phyloP scores from a whole-genome alignment of 1,284 basidiomycete genomes.

The Exobasidium cylindrosporum region DNA sequence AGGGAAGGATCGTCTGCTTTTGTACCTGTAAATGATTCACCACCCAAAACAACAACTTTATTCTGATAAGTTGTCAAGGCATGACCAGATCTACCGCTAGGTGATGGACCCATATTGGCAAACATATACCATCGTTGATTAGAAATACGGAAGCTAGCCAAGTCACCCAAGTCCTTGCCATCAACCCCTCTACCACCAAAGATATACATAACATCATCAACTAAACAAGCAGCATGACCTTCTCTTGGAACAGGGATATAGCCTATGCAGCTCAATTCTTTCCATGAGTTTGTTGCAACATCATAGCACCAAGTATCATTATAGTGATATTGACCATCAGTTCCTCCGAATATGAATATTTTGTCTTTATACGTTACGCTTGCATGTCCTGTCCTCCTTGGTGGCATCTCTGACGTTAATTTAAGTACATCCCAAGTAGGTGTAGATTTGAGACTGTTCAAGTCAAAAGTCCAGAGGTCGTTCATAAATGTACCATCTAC shows the following conservation, averaged over 20 bases:
- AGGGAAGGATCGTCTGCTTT: constrained; percentile 77
- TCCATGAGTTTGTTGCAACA: constrained; percentile 76
- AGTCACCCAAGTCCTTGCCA: constrained; percentile 89
- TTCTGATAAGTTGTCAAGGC: constrained; percentile 87
- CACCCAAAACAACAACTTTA: constrained; percentile 87
- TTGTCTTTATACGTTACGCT: constrained; percentile 81
- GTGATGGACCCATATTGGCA: constrained; percentile 96
- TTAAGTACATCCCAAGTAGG: constrained; percentile 69
- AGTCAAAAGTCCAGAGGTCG: constrained; percentile 94
- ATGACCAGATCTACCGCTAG: constrained; percentile 85
- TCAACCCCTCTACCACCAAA: constrained; percentile 97
- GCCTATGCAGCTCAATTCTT: constrained; percentile 92
- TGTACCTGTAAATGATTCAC: constrained; percentile 73
- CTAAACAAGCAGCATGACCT: constrained; percentile 91
- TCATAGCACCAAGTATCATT: constrained; percentile 99
- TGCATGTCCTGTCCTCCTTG: constrained; percentile 87
- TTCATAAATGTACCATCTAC: constrained; percentile 81
- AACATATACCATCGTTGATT: constrained; percentile 91
- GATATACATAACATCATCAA: constrained; percentile 96
- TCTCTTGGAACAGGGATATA: constrained; percentile 95
- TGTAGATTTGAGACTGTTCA: constrained; percentile 58
- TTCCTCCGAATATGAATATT: constrained; percentile 88
- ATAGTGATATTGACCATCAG: constrained; percentile 97
- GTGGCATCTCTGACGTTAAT: constrained; percentile 67
- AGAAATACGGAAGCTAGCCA: constrained; percentile 91